Conservation (phyloP, 257 asterid genomes). For the Solanum habrochaites region DNA sequence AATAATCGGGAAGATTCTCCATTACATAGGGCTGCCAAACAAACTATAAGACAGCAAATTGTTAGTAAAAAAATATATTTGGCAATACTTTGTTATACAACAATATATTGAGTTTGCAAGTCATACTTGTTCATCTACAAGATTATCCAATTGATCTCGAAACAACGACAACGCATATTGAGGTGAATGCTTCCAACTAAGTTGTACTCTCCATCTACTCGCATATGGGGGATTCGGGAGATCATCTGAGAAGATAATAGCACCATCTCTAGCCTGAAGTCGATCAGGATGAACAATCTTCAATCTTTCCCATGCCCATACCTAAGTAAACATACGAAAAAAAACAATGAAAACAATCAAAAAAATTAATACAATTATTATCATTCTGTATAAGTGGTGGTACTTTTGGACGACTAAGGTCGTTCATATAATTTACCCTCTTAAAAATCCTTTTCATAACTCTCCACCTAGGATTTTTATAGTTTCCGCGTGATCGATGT, state of each 20-base stretch:
- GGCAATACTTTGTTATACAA: background rate
- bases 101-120: background rate
- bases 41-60: background rate
- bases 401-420: no score
- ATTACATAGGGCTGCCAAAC: background rate
- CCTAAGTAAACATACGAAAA: background rate
- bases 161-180: background rate
- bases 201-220: background rate
- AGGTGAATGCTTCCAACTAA: background rate
- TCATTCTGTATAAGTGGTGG: no score
- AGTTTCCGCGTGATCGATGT: no score
- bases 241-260: background rate
- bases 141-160: background rate
- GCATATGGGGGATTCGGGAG: background rate
- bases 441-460: no score
- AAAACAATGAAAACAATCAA: no score
- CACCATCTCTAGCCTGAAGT: background rate
- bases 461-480: no score
- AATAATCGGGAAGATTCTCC: slow-evolving; percentile 18
- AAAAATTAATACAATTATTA: no score
- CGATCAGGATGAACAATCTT: background rate
- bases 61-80: background rate
- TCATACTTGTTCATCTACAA: background rate
- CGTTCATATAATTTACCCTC: no score
- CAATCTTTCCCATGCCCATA: background rate